Evolutionary conservation across 768 basidiomycete genomes (phyloP), one percentile per base, ranked within the genome.

Genomic region (Gyrodon lividus): DNA sequence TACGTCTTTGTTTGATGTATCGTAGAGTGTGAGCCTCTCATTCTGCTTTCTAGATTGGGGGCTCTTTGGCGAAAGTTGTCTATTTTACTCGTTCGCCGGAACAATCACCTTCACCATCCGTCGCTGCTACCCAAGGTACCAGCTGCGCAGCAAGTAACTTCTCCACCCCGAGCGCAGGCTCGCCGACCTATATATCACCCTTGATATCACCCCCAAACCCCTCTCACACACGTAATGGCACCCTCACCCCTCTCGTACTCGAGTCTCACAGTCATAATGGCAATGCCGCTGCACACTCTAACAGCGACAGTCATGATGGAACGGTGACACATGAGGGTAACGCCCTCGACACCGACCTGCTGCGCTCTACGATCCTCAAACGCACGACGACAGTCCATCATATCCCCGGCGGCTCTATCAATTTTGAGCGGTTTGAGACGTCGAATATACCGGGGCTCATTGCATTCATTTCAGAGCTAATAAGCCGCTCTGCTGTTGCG

Each of bases 371-470:
- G 48, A 80, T 86, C 53, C 79, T 90, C 37, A 84, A 83, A 54
- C 82, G 83, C 46, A 83, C 83, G 20, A 78, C 83, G 44, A 55
- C 54, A 7, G 67, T 60, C 4, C 77, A 78, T 53, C 90, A 96
- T 64, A 89, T 97, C 60, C 94, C 95, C 3, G 97, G 97, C 14
- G 97, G 97, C 2, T 91, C 93, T 43, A 83, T 99, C 66, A 99
- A 98, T 72, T 99, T 98, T 64, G 92, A 92, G 68, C 86, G 95
- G 23, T 99, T 98, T 75, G 87, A 99, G 73, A 98, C 97, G 48
- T 82, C 88, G 56, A 80, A 92, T 61, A 89, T 98, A 60, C 72
- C 87, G 43, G 82, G 80, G 30, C 91, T 94, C 63, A 83, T 98
- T 58, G 74, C 77, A 44, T 99, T 96, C 74, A 86, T 99, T 59